Conservation (phyloP, 2,329 filamentous ascomycete species). For the Fusarium metavorans region DNA sequence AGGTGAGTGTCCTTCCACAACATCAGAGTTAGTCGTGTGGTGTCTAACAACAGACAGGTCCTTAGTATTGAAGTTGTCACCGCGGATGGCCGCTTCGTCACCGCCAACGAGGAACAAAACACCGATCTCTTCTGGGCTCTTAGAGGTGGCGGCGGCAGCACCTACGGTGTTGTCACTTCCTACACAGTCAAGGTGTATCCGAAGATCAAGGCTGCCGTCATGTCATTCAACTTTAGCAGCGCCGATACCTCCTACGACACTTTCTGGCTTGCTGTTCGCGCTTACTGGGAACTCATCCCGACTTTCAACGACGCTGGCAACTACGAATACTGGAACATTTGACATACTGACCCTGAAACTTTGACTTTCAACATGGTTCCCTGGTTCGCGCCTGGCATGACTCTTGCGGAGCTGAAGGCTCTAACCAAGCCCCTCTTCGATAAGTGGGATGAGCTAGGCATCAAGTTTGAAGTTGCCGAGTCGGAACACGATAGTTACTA, state of each 20-base stretch:
- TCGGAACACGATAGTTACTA: constrained; percentile 36
- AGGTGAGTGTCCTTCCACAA: constrained; percentile 8
- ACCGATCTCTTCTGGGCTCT: constrained; percentile 53
- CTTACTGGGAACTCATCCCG: constrained; percentile 29
- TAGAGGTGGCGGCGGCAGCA: constrained; percentile 54
- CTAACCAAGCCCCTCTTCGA: constrained; percentile 25
- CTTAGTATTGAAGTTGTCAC: constrained; percentile 36
- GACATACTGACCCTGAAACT: constrained; percentile 14
- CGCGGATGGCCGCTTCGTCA: constrained; percentile 35
- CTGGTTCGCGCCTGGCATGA: constrained; percentile 39
- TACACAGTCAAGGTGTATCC: constrained; percentile 56
- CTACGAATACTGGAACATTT: constrained; percentile 41
- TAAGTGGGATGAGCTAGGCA: constrained; percentile 23
- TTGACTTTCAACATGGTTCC: constrained; percentile 35
- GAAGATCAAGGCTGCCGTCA: constrained; percentile 36
- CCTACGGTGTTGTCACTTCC: constrained; percentile 47
- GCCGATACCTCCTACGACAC: constrained; percentile 19
- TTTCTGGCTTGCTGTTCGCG: constrained; percentile 36
- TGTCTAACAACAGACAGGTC: constrained; percentile 9
- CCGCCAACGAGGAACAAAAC: constrained; percentile 24
- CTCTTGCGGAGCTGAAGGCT: constrained; percentile 27
- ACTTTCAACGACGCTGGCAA: constrained; percentile 34
- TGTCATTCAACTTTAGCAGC: constrained; percentile 38
- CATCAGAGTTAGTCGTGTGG: too few relatives aligned
- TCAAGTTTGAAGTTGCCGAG: constrained; percentile 16